A percentile compares a stretch with the other conserved stretches of the same genome.
phyloP scores from a whole-genome alignment of 1,284 basidiomycete species.

The Boletus semigastroideus region DNA sequence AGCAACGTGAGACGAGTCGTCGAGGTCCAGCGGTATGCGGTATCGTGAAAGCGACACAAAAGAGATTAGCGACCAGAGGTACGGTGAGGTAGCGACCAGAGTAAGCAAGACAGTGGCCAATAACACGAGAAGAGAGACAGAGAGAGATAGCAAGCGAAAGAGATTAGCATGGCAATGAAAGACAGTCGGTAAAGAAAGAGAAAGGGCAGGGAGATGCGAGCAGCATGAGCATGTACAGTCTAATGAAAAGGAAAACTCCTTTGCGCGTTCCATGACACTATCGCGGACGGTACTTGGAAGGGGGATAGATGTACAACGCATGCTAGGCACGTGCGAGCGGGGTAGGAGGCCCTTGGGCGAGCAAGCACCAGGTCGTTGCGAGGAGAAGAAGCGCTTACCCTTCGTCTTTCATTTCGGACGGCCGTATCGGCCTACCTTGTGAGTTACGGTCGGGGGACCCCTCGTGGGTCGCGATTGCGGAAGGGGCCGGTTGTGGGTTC shows the following conservation, averaged over 20 bases:
- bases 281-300: constrained; percentile 14
- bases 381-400: constrained; percentile 66
- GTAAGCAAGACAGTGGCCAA: constrained; percentile 37
- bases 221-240: constrained; percentile 23
- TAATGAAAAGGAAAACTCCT: constrained; percentile 16
- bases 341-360: constrained; percentile 7
- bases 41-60: constrained; percentile 39
- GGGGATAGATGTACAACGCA: not conserved
- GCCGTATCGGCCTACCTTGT: constrained; percentile 47
- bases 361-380: constrained; percentile 18
- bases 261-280: constrained; percentile 32
- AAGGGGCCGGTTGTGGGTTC: constrained; percentile 22
- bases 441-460: constrained; percentile 27
- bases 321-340: constrained; percentile 2
- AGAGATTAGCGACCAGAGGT: constrained; percentile 36
- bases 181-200: constrained; percentile 18
- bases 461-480: constrained; percentile 37
- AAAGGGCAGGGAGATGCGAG: constrained; percentile 9
- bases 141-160: constrained; percentile 31
- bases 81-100: constrained; percentile 37
- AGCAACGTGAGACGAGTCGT: constrained; percentile 29
- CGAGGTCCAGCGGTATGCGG: constrained; percentile 32
- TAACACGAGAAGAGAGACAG: constrained; percentile 36
- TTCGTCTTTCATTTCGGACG: constrained; percentile 90
- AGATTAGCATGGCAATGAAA: constrained; percentile 32